These are phyloP conservation scores for Hygrocybe punicea DNA, from an alignment of 768 basidiomycete species.

Conservation along the genomic window DNA sequence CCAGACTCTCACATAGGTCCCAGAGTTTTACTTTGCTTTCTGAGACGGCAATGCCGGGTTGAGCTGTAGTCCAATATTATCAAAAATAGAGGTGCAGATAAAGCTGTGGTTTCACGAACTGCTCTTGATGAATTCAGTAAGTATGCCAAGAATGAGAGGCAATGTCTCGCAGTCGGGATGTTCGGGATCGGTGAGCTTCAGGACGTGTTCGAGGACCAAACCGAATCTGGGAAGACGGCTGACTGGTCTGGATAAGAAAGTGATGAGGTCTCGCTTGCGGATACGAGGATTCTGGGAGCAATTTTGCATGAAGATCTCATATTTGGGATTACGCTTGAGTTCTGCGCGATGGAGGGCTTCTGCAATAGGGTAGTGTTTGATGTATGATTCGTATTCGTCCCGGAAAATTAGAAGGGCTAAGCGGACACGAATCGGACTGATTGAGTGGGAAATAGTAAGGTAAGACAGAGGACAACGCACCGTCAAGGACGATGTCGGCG, in stretches of 20 bases:
- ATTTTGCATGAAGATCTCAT: constrained; percentile 63
- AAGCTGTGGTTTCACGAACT: constrained; percentile 23
- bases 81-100: background rate
- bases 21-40: constrained; percentile 88
- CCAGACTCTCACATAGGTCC: constrained; percentile 71
- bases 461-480: constrained; percentile 37
- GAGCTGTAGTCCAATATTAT: constrained; percentile 30
- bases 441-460: background rate
- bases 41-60: constrained; percentile 88
- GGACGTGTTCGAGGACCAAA: constrained; percentile 66
- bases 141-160: constrained; percentile 64
- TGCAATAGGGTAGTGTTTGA: constrained; percentile 84
- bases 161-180: constrained; percentile 78
- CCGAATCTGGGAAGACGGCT: constrained; percentile 82
- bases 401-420: constrained; percentile 49
- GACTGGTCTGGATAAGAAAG: constrained; percentile 81
- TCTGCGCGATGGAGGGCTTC: constrained; percentile 80
- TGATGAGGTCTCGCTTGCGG: constrained; percentile 72
- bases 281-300: constrained; percentile 62
- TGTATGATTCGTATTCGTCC: constrained; percentile 71
- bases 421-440: constrained; percentile 26
- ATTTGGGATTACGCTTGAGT: constrained; percentile 61
- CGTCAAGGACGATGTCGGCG: constrained; percentile 80
- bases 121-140: constrained; percentile 73
- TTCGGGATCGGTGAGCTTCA: constrained; percentile 62